Conservation (phyloP, 768 basidiomycete species). For the Butyriboletus loyo region DNA sequence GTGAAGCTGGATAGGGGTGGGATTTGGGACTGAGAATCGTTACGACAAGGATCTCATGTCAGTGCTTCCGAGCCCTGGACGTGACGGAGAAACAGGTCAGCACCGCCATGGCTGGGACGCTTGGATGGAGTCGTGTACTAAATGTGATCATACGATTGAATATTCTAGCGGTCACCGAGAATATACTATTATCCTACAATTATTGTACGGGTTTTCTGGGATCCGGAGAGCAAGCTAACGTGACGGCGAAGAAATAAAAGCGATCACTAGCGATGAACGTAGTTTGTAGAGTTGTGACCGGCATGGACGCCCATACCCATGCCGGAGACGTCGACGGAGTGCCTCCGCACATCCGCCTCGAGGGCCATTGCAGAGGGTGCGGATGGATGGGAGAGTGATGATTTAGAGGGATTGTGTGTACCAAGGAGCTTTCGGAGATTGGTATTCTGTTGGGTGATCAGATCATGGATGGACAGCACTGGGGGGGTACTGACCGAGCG, state of each 20-base stretch:
- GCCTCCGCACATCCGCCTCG: slow-evolving; percentile 34
- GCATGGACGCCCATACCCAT: slow-evolving; percentile 30
- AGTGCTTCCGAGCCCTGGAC: not conserved
- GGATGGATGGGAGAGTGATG: slow-evolving; percentile 21
- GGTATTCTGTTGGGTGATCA: slow-evolving; percentile 21
- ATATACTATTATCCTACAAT: slow-evolving; percentile 19
- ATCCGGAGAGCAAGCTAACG: not conserved
- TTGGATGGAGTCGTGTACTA: slow-evolving; percentile 7
- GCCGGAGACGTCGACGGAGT: slow-evolving; percentile 31
- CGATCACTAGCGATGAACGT: not conserved
- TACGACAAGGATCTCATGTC: slow-evolving; percentile 10
- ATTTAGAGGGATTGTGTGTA: slow-evolving; percentile 16
- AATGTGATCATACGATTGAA: not conserved
- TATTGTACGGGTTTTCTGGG: slow-evolving; percentile 11
- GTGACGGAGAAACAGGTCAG: slow-evolving; percentile 4
- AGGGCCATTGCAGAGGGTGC: slow-evolving; percentile 28
- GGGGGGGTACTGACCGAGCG: slow-evolving; percentile 46
- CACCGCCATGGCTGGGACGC: not conserved
- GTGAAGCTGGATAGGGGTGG: slow-evolving; percentile 59
- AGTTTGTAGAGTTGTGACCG: not conserved
- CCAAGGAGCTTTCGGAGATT: slow-evolving; percentile 33
- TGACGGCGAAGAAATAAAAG: not conserved
- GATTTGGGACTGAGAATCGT: slow-evolving; percentile 51
- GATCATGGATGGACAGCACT: not conserved
- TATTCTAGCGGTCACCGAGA: slow-evolving; percentile 3